Conservation (phyloP, 1,139 yeast species). For the Wickerhamomyces sp. region DNA sequence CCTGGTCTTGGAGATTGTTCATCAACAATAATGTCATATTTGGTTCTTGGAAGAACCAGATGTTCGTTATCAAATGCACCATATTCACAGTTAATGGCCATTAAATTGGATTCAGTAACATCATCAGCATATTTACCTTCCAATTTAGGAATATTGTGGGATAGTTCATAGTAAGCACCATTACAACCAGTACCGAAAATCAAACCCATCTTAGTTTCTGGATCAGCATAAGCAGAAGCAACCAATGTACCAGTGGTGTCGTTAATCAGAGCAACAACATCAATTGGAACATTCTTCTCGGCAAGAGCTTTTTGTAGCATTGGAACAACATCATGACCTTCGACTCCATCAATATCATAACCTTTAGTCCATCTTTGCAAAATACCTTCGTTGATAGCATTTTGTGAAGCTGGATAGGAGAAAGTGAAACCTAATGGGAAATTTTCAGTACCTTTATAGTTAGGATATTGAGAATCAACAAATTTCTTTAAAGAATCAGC, state of each 20-base stretch:
- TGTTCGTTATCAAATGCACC: conserved; percentile 97
- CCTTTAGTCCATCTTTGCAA: conserved; percentile 99
- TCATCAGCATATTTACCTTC: conserved; percentile 66
- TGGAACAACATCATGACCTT: conserved; percentile 92
- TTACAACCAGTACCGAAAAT: conserved; percentile 98
- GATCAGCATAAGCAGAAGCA: conserved; percentile 90
- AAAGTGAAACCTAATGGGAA: conserved; percentile 93
- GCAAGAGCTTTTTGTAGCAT: conserved; percentile 75
- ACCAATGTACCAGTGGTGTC: conserved; percentile 97
- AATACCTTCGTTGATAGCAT: conserved; percentile 76
- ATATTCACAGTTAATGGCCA: conserved; percentile 98
- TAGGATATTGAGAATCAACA: conserved; percentile 55
- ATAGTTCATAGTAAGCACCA: conserved; percentile 89
- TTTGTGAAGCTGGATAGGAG: conserved; percentile 87
- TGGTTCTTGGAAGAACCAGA: conserved; percentile 78
- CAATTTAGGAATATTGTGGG: conserved; percentile 74
- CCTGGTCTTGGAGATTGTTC: conserved; percentile 91
- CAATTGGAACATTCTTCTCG: conserved; percentile 64
- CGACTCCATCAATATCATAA: conserved; percentile 88
- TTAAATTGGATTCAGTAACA: conserved; percentile 56
- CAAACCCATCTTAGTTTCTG: conserved; percentile 87
- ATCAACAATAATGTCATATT: conserved; percentile 78
- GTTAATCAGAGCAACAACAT: conserved; percentile 87
- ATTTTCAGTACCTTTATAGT: conserved; percentile 38
- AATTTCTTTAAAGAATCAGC: conserved; percentile 72